Evolutionary conservation across 148 eudicot genomes (phyloP), one percentile per base, ranked within the genome.

Genomic region (Heliamphora exappendiculata): DNA sequence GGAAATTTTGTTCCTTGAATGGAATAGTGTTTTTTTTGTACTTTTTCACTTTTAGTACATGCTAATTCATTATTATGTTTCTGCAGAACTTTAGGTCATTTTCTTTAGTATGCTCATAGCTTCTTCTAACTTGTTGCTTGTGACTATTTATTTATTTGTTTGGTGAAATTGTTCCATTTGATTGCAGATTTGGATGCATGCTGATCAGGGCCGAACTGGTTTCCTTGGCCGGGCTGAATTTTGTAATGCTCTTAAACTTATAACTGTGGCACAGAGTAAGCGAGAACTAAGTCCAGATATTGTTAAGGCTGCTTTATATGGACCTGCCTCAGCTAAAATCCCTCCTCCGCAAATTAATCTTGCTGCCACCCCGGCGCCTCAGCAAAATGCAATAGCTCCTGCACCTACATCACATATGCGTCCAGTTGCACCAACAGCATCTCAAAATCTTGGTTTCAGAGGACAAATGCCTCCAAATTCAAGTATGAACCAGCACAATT

Each of bases 221-320:
- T 91, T 87, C 79, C 99, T 95, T 74, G 88, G 90, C 14, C 90
- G 94, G 41, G 85, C 85, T 58, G 99, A 92, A 74, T 95, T 95
- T 79, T 95, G 85, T 78, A 95, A 95, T 80, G 97, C 97, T 31
- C 93, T 95, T 36, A 95, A 89, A 82, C 93, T 95, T 45, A 96
- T 95, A 33, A 95, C 99, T 12, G 99, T 95, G 72, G 99, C 96
- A 55, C 99, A 95, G 79, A 89, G 93, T 85, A 95, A 91, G 85
- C 88, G 99, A 51, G 99, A 95, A n/a, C 77, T 95, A 80, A 91
- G 96, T 47, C 89, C 96, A 6, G 99, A 95, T 74, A 92, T 95
- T 83, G 99, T 95, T n/a, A 95, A 90, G 82, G 97, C 97, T 28
- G 99, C 99, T 73, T 71, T 95, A 77, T 88, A 85, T 78, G 97